Conservation (phyloP, 1,284 basidiomycete genomes). For the Malassezia nana region DNA sequence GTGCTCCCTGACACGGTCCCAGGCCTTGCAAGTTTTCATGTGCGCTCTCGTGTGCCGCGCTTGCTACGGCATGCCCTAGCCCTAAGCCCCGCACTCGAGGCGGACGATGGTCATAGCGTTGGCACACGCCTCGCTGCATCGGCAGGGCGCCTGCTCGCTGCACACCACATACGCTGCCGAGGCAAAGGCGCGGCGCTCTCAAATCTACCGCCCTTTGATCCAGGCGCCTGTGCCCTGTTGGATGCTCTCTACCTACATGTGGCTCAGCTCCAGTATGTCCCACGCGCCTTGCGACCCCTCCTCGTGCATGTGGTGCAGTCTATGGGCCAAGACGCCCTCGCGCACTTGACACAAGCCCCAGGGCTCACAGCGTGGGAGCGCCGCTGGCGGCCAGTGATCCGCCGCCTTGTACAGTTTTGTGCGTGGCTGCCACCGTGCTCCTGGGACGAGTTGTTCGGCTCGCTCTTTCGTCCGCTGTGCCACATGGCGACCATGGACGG, state of each 20-base stretch:
- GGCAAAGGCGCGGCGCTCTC: background rate
- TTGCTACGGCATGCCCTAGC: background rate
- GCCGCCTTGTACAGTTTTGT: background rate
- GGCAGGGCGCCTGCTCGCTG: slow-evolving; percentile 9
- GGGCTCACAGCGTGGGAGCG: slow-evolving; percentile 3
- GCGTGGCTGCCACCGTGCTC: background rate
- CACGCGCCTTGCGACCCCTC: slow-evolving; percentile 1
- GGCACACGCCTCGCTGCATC: slow-evolving; percentile 12
- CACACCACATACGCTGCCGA: background rate
- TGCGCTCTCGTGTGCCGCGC: slow-evolving; percentile 10
- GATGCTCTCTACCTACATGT: slow-evolving; percentile 3
- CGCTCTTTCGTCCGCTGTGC: slow-evolving; percentile 13
- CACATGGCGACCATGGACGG: slow-evolving; percentile 15
- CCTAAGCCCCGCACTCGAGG: background rate
- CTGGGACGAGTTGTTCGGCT: slow-evolving; percentile 1
- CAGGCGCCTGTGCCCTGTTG: slow-evolving; percentile 1
- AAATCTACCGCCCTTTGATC: slow-evolving; percentile 12
- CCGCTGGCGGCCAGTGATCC: slow-evolving; percentile 9
- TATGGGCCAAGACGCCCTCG: slow-evolving; percentile 7
- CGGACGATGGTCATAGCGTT: background rate
- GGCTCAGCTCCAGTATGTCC: background rate
- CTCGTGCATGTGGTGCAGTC: slow-evolving; percentile 18
- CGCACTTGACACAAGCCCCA: background rate
- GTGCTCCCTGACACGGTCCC: slow-evolving; percentile 12
- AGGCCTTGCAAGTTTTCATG: background rate